Percentiles rank a stretch among this genome's conserved stretches.
Conservation (phyloP, 768 basidiomycete species). For the Rubroboletus pulcherrimus region DNA sequence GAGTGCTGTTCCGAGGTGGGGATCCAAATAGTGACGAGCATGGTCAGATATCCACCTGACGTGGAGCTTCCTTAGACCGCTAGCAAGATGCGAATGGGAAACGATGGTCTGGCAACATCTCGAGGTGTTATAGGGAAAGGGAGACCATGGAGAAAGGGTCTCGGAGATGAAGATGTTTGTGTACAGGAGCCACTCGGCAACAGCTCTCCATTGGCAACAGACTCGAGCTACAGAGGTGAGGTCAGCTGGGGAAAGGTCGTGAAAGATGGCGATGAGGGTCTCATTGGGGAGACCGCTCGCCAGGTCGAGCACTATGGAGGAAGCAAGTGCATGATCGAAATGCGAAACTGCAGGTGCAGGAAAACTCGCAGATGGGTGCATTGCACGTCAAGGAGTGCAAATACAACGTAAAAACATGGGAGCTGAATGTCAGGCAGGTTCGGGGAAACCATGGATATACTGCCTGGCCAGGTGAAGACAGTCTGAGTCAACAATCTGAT, state of each 20-base stretch:
- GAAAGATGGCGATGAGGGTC: background rate
- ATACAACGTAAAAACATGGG: background rate
- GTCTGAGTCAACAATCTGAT: too few relatives aligned
- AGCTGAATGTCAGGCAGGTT: too few relatives aligned
- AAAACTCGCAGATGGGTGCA: background rate
- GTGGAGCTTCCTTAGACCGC: slow-evolving; percentile 43
- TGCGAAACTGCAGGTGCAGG: background rate
- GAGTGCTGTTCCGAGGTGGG: slow-evolving; percentile 37
- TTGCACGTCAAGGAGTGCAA: background rate
- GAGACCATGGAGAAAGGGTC: background rate
- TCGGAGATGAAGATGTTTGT: background rate
- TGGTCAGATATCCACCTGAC: slow-evolving; percentile 49
- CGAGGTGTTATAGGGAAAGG: slow-evolving; percentile 33
- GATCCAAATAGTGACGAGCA: slow-evolving; percentile 3
- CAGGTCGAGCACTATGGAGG: background rate
- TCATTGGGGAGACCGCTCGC: background rate
- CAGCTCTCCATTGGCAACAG: background rate
- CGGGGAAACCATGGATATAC: background rate
- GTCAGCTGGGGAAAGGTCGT: background rate
- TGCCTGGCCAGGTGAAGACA: too few relatives aligned
- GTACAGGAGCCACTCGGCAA: background rate
- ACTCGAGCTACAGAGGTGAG: background rate
- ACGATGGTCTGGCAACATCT: slow-evolving; percentile 38
- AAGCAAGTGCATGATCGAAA: background rate
- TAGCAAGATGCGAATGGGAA: slow-evolving; percentile 39